Base-by-base conservation (phyloP, 1,284 basidiomycete genomes). In the Kwoniella shivajii region DNA sequence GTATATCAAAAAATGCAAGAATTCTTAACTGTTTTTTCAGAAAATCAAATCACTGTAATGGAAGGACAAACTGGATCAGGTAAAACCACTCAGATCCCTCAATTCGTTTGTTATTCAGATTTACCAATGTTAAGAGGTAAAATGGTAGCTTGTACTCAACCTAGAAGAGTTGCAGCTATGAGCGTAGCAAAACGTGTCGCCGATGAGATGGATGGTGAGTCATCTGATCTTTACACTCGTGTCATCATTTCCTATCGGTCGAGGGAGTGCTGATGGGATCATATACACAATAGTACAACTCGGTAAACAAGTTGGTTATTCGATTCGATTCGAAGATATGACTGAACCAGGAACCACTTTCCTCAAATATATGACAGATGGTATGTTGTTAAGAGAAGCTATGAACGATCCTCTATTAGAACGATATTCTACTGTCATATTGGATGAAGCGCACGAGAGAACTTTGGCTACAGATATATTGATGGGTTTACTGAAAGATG, bases 281-380 rank as follows among this genome's bases (percentile, higher is more conserved):
- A 6, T 22, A 41, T 18, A 9, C 38, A 9, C n/a, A n/a, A 18
- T 64, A 92, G 91, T 98, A 13, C 84, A 87, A 77, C 86, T 97
- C 10, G 92, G 92, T 52, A 88, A 90, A 74, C 87, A 97, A 68
- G 95, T 99, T 63, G 96, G 96, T 63, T 99, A 99, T 79, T 92
- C 91, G 3, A 98, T 98, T 71, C 92, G 96, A 75, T 99, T 99
- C 79, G 95, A 99, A 78, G 95, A 99, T 74, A 92, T 93, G 87
- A 97, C 94, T 10, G 89, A 92, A 64, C 84, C 85, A 0, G 90
- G 89, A 0, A 90, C 86, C 7, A 97, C 93, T 0, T 94, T 96
- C 78, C 82, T 97, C 66, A 94, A 95, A 76, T 98, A 99, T 81
- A 97, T 99, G 94, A 99, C 95, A 11, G 95, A 99, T 68, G 95